Base-by-base conservation (phyloP, 2,329 filamentous ascomycete genomes). In the Fusarium annulatum region DNA sequence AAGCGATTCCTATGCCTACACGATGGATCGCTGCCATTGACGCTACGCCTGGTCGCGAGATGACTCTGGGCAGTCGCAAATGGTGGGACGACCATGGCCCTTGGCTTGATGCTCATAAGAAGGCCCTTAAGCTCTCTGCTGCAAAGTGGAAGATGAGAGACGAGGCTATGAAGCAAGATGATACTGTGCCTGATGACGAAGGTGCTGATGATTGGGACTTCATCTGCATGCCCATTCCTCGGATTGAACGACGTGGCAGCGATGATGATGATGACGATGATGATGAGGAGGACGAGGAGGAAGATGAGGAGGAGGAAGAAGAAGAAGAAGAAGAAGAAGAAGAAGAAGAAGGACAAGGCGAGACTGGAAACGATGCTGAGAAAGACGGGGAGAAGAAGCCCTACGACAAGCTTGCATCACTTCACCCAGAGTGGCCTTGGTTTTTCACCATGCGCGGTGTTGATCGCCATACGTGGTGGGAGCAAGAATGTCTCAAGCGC, bases 191-290 rank as follows among this genome's bases (percentile, higher is more conserved):
- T 16, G 68, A 69, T 5, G 70, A 72, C 16, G 71, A 77, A 33
- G 77, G 71, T 3, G 60, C 61, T 8, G 38, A 70, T 4, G 66
- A 74, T 15, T 76, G 69, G 66, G 77, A 78, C 33, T 77, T 78
- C 41, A 18, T 78, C 9, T 78, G 76, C 12, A 12, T 18, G 30
- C 23, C 26, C 5, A 56, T 43, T 26, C 63, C 28, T 30, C 28
- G 28, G 28, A 30, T 30, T 30, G 28, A 30, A 30, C 28, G 28
- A 30, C 28, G 28, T 30, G 28, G 28, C 28, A 10, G 28, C 28
- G 28, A 30, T 30, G 28, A 30, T 9, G 28, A 30, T 9, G 28
- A 30, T 30, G 28, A 28, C 2, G 28, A 30, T 9, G 28, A 28
- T 28, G 28, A 28, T 5, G 28, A 28, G 3, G 28, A 28, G 9